Percentiles rank a stretch among this genome's conserved stretches.
These are phyloP conservation scores for Aspergillus coremiiformis DNA, from an alignment of 495 filamentous ascomycete genomes.

Conservation along the genomic window DNA sequence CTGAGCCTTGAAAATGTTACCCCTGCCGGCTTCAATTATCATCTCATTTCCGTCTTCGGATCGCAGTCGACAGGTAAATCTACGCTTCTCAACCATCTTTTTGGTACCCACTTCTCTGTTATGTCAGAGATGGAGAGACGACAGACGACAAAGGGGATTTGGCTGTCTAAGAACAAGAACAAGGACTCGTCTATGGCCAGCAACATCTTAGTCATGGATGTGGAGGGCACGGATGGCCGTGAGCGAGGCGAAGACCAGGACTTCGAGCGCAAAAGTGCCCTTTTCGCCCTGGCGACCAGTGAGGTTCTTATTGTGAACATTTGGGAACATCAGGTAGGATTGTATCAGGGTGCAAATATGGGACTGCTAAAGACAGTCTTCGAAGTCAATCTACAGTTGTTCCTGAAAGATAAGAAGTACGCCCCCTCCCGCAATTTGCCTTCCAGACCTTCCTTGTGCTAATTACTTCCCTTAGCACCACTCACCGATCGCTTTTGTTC, in stretches of 20 bases:
- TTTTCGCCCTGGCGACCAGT: constrained; percentile 94
- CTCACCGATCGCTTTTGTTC: constrained; percentile 86
- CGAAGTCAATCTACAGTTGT: constrained; percentile 94
- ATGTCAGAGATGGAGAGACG: constrained; percentile 87
- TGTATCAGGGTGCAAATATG: constrained; percentile 99
- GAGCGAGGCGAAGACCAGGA: constrained; percentile 98
- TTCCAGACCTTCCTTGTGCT: constrained; percentile 7
- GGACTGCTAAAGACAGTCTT: constrained; percentile 96
- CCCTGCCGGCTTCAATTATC: constrained; percentile 92
- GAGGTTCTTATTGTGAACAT: constrained; percentile 98
- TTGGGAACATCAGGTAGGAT: constrained; percentile 96
- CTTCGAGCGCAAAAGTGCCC: constrained; percentile 94
- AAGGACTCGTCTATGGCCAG: constrained; percentile 65
- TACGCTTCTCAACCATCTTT: constrained; percentile 90
- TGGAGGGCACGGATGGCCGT: constrained; percentile 94
- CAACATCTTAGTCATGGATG: constrained; percentile 98
- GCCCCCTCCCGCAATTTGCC: constrained; percentile 15
- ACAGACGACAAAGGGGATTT: constrained; percentile 98
- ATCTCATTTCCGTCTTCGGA: constrained; percentile 96
- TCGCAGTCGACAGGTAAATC: constrained; percentile 98
- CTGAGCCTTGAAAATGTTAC: constrained; percentile 70
- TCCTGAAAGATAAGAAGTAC: constrained; percentile 87
- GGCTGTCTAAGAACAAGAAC: constrained; percentile 93
- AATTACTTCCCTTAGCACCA: constrained; percentile 51
- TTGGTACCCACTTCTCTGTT: constrained; percentile 91